phyloP scores from a whole-genome alignment of 2,329 filamentous ascomycete genomes.

The Fusarium haematococcum region DNA sequence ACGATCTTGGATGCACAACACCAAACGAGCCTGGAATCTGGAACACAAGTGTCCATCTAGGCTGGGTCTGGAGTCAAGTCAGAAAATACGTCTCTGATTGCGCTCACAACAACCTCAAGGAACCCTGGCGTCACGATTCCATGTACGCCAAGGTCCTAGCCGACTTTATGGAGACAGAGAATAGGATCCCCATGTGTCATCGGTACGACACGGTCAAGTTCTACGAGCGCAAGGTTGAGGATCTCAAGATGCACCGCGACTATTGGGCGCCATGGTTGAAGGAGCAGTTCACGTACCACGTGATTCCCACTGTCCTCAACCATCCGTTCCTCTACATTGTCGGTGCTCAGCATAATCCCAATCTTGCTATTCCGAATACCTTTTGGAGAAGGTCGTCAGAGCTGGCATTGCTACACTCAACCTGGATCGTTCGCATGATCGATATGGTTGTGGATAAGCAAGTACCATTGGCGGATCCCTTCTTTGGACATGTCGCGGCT shows the following conservation, averaged over 20 bases:
- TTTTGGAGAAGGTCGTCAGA: conserved; percentile 66
- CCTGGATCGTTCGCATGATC: conserved; percentile 66
- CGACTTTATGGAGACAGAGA: conserved; percentile 64
- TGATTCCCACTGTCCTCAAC: conserved; percentile 63
- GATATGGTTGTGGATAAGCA: conserved; percentile 65
- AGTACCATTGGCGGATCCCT: conserved; percentile 61
- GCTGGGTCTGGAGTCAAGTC: conserved; percentile 64
- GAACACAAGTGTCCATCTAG: conserved; percentile 61
- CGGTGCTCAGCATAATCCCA: conserved; percentile 63
- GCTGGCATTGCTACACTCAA: conserved; percentile 62
- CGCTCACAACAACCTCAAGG: conserved; percentile 58
- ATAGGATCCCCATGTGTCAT: conserved; percentile 61
- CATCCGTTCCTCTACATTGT: conserved; percentile 66
- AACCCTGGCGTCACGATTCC: conserved; percentile 65
- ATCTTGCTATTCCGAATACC: conserved; percentile 64
- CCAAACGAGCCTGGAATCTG: conserved; percentile 60
- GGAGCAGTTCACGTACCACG: conserved; percentile 65
- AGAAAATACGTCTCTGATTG: conserved; percentile 61
- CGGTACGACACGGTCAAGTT: conserved; percentile 66
- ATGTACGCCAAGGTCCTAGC: conserved; percentile 63
- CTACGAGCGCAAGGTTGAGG: conserved; percentile 60
- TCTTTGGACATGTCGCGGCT: conserved; percentile 63
- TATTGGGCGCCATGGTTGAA: conserved; percentile 66
- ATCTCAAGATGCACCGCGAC: conserved; percentile 56
- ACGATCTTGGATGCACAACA: conserved; percentile 54